Evolutionary conservation across 2,329 filamentous ascomycete species (phyloP), one percentile per base, ranked within the genome.

Genomic region (Diaporthe ilicicola): DNA sequence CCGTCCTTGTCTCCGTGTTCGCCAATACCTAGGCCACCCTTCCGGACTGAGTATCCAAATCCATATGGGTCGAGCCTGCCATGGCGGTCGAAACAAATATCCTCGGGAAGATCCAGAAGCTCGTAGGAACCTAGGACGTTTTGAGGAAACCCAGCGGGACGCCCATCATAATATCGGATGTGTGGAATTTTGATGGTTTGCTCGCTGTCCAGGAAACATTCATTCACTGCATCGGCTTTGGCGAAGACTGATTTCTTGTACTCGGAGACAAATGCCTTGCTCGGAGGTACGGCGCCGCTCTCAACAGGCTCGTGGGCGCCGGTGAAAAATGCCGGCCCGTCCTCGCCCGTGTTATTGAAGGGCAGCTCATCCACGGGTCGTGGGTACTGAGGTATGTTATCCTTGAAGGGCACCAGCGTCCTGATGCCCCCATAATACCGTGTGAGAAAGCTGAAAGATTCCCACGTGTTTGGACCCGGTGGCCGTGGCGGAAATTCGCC

Each of bases 31-130:
- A 92, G 90, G 1, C 95, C 95, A 15, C 95, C 95, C 74, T 88
- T 90, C 70, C 90, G 90, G 42, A 88, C 84, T 39, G 92, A 93
- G 80, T 98, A 98, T 10, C 95, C 95, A 73, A 94, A 89, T 0
- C 95, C 95, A 76, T 99, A 99, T 0, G 95, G 93, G 0, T 94
- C 95, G 37, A 96, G 89, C 74, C 94, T 89, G 3, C 95, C 95
- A 78, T 93, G 97, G 2, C 96, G 89, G 75, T 99, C 96, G 78
- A 97, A 98, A 82, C 96, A 99, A 56, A 98, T 89, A 76, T 97
- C 92, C 74, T 97, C 90, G 22, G 92, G 89, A 44, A 98, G 84
- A 0, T 91, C 92, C 15, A 98, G 82, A 50, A 95, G 81, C 12
- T 94, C 90, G 76, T 97, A 95, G 0, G 94, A 97, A n/a, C 96